phyloP scores from a whole-genome alignment of 2,329 filamentous ascomycete species.

The Metarhizium anisopliae region DNA sequence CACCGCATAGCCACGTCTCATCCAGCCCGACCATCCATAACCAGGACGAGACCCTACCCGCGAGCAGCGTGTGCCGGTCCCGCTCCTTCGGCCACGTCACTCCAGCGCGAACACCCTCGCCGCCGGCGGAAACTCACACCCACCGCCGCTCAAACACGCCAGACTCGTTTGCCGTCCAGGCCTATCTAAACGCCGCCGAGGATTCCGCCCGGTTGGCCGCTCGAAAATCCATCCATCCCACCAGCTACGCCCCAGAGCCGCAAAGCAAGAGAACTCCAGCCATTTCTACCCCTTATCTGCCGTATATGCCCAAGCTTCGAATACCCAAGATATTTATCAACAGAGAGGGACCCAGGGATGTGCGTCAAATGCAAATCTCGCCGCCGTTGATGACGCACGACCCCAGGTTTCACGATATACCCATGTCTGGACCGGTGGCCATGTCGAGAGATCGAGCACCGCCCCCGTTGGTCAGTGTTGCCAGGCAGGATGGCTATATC shows the following conservation, averaged over 20 bases:
- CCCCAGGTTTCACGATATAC: constrained; percentile 16
- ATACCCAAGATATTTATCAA: constrained; percentile 7
- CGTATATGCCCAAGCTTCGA: constrained; percentile 31
- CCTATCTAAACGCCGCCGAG: constrained; percentile 26
- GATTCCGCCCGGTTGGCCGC: constrained; percentile 12
- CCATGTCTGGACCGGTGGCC: constrained; percentile 8
- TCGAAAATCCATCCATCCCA: not conserved
- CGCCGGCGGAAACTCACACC: not conserved
- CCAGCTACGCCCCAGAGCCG: not conserved
- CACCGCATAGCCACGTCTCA: constrained; percentile 10
- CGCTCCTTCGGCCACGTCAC: constrained; percentile 24
- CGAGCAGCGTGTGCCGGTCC: not conserved
- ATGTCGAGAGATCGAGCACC: constrained; percentile 1
- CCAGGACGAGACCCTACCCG: not conserved
- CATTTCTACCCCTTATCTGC: constrained; percentile 27
- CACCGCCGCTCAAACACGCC: constrained; percentile 8
- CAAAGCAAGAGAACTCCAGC: constrained; percentile 5
- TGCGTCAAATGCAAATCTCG: constrained; percentile 19
- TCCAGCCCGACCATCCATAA: constrained; percentile 12
- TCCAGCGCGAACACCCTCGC: not conserved
- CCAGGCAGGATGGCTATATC: constrained; percentile 7
- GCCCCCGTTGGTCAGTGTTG: not conserved
- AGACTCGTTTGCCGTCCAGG: constrained; percentile 25
- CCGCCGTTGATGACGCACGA: constrained; percentile 19
- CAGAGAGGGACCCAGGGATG: constrained; percentile 13